Conservation (phyloP, 1,284 basidiomycete species). For the Tylopilus orsonianus region DNA sequence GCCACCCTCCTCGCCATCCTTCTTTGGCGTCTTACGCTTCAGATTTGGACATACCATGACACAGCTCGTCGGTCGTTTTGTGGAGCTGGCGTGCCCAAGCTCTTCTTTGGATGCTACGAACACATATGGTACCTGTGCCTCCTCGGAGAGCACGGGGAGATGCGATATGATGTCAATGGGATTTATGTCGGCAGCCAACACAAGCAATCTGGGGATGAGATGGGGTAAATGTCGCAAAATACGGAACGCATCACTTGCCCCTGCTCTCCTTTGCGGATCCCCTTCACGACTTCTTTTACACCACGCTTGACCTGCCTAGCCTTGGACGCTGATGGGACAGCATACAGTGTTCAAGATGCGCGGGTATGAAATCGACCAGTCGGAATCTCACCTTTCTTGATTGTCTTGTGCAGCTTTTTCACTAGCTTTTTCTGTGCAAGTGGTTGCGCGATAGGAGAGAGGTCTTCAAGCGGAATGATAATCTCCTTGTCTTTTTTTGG, state of each 20-base stretch:
- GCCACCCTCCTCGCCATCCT: conserved; percentile 58
- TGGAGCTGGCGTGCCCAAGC: conserved; percentile 92
- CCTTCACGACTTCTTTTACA: conserved; percentile 96
- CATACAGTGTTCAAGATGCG: conserved; percentile 6
- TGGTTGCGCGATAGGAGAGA: conserved; percentile 89
- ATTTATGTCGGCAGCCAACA: conserved; percentile 96
- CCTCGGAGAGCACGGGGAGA: conserved; percentile 92
- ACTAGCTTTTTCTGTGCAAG: conserved; percentile 88
- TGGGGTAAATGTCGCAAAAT: conserved; percentile 6
- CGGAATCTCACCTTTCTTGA: conserved; percentile 75
- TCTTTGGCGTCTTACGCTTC: conserved; percentile 69
- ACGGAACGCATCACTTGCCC: conserved; percentile 55
- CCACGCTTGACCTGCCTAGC: conserved; percentile 90
- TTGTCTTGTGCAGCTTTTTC: conserved; percentile 91
- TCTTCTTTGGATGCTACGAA: conserved; percentile 90
- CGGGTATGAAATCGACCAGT: neutral
- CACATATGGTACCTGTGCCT: conserved; percentile 92
- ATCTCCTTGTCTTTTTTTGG: conserved; percentile 64
- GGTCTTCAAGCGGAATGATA: conserved; percentile 73
- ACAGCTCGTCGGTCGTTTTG: conserved; percentile 97
- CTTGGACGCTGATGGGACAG: conserved; percentile 71
- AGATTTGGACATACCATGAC: conserved; percentile 88
- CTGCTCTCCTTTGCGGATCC: conserved; percentile 92
- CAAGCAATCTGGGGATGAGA: conserved; percentile 63
- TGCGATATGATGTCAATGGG: conserved; percentile 99